A percentile compares a stretch with the other conserved stretches of the same genome.
These are phyloP conservation scores for Aspergillus campestris DNA, from an alignment of 495 filamentous ascomycete species.

Conservation along the genomic window DNA sequence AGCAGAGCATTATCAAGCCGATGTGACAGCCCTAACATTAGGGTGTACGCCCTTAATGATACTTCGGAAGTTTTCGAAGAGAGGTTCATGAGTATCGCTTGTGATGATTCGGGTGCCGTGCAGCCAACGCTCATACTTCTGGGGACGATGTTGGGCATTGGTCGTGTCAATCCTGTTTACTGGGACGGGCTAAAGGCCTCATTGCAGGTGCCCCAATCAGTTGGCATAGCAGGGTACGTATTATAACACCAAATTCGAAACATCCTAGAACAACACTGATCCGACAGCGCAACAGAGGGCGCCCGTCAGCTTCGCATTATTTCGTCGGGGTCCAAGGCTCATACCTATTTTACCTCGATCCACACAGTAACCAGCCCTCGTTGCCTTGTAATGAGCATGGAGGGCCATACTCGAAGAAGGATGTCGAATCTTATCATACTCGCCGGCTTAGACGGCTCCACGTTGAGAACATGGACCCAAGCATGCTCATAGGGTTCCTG, in stretches of 20 bases:
- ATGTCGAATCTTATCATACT: slow-evolving; percentile 81
- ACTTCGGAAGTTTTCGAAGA: slow-evolving; percentile 90
- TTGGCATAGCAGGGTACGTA: slow-evolving; percentile 90
- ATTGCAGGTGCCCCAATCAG: slow-evolving; percentile 77
- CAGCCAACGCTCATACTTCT: slow-evolving; percentile 82
- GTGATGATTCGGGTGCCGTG: slow-evolving; percentile 52
- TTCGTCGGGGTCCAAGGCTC: slow-evolving; percentile 92
- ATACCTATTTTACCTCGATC: slow-evolving; percentile 90
- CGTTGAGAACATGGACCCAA: slow-evolving; percentile 92
- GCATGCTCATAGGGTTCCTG: slow-evolving; percentile 96
- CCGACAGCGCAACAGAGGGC: slow-evolving; percentile 50
- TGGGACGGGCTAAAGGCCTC: slow-evolving; percentile 78
- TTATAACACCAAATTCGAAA: neutral
- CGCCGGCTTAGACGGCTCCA: slow-evolving; percentile 72
- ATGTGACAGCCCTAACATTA: slow-evolving; percentile 47
- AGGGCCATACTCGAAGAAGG: slow-evolving; percentile 54
- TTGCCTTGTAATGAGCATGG: slow-evolving; percentile 48
- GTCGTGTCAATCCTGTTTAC: slow-evolving; percentile 86
- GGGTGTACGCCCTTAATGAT: slow-evolving; percentile 84
- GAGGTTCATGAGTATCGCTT: slow-evolving; percentile 67
- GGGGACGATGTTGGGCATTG: slow-evolving; percentile 82
- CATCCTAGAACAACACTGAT: neutral
- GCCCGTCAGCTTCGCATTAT: slow-evolving; percentile 91
- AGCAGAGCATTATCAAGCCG: slow-evolving; percentile 62
- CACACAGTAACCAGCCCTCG: slow-evolving; percentile 68